These are phyloP conservation scores for Sporisorium exsertum DNA, from an alignment of 1,284 basidiomycete genomes.

Conservation along the genomic window DNA sequence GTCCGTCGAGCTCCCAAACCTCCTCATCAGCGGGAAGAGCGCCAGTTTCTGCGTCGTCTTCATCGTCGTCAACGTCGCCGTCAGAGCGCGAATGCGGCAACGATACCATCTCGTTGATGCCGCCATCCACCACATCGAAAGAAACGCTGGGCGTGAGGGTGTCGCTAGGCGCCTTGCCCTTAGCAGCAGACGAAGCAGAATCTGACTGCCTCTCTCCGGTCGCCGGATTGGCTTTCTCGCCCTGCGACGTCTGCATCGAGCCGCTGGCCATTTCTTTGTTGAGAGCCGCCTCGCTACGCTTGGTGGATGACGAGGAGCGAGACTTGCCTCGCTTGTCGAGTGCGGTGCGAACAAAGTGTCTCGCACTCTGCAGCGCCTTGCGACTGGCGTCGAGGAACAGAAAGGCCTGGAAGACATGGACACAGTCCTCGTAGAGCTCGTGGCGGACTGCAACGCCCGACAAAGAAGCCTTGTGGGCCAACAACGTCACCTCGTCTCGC, in stretches of 20 bases:
- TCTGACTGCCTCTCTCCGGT: slow-evolving; percentile 37
- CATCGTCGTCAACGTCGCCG: slow-evolving; percentile 40
- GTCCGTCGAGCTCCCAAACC: slow-evolving; percentile 50
- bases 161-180: slow-evolving; percentile 17
- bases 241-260: slow-evolving; percentile 52
- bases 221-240: slow-evolving; percentile 45
- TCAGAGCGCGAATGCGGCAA: slow-evolving; percentile 37
- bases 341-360: slow-evolving; percentile 69
- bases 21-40: slow-evolving; percentile 37
- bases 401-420: slow-evolving; percentile 69
- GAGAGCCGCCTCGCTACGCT: slow-evolving; percentile 73
- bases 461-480: slow-evolving; percentile 91
- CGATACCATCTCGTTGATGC: slow-evolving; percentile 45
- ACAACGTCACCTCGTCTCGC: slow-evolving; percentile 88
- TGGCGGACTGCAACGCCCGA: slow-evolving; percentile 89
- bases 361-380: slow-evolving; percentile 67
- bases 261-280: slow-evolving; percentile 59
- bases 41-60: slow-evolving; percentile 26
- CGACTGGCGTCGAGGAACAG: slow-evolving; percentile 68
- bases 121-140: slow-evolving; percentile 30
- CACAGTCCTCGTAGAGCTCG: slow-evolving; percentile 92
- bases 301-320: slow-evolving; percentile 68
- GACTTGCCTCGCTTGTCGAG: slow-evolving; percentile 60
- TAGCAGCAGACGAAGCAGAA: slow-evolving; percentile 8
- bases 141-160: slow-evolving; percentile 30